Evolutionary conservation across 225 moss, liverwort and hornwort species (phyloP).

Genomic region (Sphagnum contortum): DNA sequence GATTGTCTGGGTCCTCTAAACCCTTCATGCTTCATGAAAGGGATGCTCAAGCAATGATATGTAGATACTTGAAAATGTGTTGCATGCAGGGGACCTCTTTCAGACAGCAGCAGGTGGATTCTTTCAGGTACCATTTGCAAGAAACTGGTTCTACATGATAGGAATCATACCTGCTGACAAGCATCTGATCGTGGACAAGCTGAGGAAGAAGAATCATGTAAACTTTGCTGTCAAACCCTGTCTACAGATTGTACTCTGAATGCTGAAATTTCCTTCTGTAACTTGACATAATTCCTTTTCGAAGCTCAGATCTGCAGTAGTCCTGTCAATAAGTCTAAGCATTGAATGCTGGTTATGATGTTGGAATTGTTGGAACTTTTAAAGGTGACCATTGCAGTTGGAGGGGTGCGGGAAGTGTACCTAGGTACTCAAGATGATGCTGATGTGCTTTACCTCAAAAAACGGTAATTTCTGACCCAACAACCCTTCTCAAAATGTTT

Average conservation of each 20-base stretch:
- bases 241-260: too few species aligned
- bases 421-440: conserved; percentile 63
- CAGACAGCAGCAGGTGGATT: conserved; percentile 68
- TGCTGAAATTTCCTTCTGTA: background rate
- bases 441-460: conserved; percentile 42
- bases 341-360: too few species aligned
- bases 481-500: too few species aligned
- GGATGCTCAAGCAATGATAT: background rate
- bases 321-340: too few species aligned
- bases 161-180: conserved; percentile 66
- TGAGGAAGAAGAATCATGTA: conserved; percentile 73
- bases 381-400: conserved; percentile 82
- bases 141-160: conserved; percentile 58
- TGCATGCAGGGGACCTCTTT: conserved; percentile 65
- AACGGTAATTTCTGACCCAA: conserved; percentile 16
- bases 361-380: background rate
- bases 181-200: conserved; percentile 39
- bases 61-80: background rate
- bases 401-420: conserved; percentile 80
- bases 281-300: too few species aligned
- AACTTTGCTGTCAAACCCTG: conserved; percentile 4
- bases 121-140: conserved; percentile 45
- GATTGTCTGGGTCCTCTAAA: too few species aligned
- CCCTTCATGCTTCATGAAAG: too few species aligned
- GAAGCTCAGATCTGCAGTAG: too few species aligned